These are phyloP conservation scores for Beauveria sp. DNA, from an alignment of 2,329 filamentous ascomycete species.

Conservation along the genomic window DNA sequence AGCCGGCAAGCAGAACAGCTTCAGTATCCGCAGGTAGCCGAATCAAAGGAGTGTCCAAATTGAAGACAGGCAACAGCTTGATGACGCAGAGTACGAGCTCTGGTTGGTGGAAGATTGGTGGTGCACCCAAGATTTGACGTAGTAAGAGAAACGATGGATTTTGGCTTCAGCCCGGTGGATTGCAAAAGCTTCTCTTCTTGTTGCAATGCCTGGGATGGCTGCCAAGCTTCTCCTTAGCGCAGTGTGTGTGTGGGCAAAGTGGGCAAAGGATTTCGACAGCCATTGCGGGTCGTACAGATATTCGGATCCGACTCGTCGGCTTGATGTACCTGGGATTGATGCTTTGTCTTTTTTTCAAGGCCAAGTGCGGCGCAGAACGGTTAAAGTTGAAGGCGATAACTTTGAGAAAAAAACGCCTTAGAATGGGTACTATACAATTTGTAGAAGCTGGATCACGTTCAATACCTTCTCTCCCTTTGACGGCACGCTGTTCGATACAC, in stretches of 20 bases:
- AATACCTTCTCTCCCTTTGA: constrained; percentile 7
- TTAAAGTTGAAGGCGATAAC: too few species aligned
- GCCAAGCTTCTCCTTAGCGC: neutral
- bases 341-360: neutral
- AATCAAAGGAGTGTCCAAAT: neutral
- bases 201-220: neutral
- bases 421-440: too few species aligned
- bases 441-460: too few species aligned
- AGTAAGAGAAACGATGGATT: neutral
- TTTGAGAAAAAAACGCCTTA: too few species aligned
- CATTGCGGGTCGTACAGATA: neutral
- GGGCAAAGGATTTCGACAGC: neutral
- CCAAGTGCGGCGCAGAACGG: too few species aligned
- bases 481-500: constrained; percentile 15
- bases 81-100: neutral
- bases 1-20: neutral
- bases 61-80: neutral
- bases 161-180: neutral
- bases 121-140: neutral
- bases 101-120: neutral
- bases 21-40: neutral
- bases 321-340: neutral
- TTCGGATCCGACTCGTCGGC: neutral
- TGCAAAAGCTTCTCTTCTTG: neutral
- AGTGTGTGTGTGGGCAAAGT: neutral